These are phyloP conservation scores for Terfezia boudieri DNA, from an alignment of 495 filamentous ascomycete species.

Conservation along the genomic window DNA sequence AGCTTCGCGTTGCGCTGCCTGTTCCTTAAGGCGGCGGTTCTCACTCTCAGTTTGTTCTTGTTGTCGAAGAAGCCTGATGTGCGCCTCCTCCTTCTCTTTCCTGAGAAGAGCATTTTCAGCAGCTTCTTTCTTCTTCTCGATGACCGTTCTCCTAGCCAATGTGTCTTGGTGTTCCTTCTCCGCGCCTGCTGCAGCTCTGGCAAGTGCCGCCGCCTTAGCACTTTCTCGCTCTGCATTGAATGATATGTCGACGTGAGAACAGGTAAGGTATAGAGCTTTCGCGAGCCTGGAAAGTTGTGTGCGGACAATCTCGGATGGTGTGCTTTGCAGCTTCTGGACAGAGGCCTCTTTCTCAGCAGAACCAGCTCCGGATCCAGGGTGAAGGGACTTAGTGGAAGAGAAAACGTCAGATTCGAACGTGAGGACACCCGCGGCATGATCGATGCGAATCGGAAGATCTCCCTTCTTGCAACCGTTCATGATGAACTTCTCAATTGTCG, in stretches of 20 bases:
- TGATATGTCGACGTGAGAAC: slow-evolving; percentile 77
- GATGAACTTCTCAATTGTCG: slow-evolving; percentile 98
- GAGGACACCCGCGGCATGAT: slow-evolving; percentile 80
- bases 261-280: slow-evolving; percentile 76
- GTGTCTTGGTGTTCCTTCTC: slow-evolving; percentile 83
- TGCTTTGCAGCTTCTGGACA: slow-evolving; percentile 89
- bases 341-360: slow-evolving; percentile 73
- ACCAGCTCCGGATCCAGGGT: slow-evolving; percentile 62
- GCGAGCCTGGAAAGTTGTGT: slow-evolving; percentile 80
- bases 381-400: slow-evolving; percentile 81
- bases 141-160: slow-evolving; percentile 65
- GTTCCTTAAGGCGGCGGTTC: slow-evolving; percentile 61
- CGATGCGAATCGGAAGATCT: slow-evolving; percentile 84
- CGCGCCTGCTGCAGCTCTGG: slow-evolving; percentile 60
- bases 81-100: slow-evolving; percentile 81
- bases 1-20: slow-evolving; percentile 73
- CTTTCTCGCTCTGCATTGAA: slow-evolving; percentile 59
- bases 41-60: slow-evolving; percentile 77
- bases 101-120: slow-evolving; percentile 62
- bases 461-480: slow-evolving; percentile 99
- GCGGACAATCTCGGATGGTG: slow-evolving; percentile 90
- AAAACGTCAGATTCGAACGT: slow-evolving; percentile 98
- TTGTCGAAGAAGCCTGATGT: slow-evolving; percentile 55
- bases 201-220: slow-evolving; percentile 58
- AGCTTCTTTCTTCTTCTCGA: slow-evolving; percentile 89